Conservation (phyloP, 768 basidiomycete species). For the Mrakia blollopis region DNA sequence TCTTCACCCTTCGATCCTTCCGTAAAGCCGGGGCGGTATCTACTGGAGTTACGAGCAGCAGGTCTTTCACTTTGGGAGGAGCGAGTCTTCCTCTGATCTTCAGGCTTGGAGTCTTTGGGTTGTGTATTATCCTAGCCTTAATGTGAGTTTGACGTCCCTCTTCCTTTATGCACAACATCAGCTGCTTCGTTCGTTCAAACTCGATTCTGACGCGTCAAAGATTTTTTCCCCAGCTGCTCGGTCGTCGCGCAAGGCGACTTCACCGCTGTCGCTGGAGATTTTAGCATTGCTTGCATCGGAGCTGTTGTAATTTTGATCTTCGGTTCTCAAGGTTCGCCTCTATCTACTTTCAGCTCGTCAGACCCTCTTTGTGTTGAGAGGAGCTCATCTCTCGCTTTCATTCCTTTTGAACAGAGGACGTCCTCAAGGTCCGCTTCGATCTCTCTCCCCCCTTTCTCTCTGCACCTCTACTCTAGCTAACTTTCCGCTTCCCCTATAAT, state of each 20-base stretch:
- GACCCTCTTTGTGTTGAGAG: too few species aligned
- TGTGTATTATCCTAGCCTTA: background rate
- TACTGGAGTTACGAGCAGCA: background rate
- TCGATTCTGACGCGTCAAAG: too few species aligned
- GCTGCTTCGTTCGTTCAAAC: background rate
- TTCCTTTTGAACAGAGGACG: background rate
- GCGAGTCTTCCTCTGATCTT: background rate
- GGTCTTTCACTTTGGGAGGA: background rate
- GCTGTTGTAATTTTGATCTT: background rate
- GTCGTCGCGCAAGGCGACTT: background rate
- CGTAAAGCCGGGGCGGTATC: background rate
- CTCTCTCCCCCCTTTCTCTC: too few species aligned
- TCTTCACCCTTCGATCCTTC: background rate
- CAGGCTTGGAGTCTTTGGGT: background rate
- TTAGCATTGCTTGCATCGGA: background rate
- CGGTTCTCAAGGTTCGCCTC: background rate
- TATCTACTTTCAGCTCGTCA: background rate
- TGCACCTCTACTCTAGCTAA: background rate
- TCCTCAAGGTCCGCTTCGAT: too few species aligned
- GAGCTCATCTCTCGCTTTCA: background rate
- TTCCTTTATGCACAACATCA: background rate
- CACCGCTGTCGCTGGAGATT: background rate
- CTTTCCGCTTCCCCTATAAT: background rate
- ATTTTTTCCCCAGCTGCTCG: background rate
- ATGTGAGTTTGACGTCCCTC: background rate